These are phyloP conservation scores for Cochlearia excelsa DNA, from an alignment of 345 rosid species.

Conservation along the genomic window DNA sequence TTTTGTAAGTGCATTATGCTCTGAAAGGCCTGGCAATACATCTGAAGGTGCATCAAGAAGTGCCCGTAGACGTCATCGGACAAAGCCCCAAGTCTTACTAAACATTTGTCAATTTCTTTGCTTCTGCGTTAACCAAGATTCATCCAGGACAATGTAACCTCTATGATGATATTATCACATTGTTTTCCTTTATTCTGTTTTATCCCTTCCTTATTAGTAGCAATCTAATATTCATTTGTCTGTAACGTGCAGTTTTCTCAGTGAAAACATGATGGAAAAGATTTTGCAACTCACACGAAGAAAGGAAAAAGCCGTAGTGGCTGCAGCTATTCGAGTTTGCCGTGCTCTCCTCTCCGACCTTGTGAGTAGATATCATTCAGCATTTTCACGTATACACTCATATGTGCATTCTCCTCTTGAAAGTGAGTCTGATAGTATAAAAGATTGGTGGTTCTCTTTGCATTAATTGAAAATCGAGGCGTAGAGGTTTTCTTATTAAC, in stretches of 20 bases:
- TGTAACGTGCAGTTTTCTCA: conserved; percentile 89
- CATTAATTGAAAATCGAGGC: too few relatives aligned
- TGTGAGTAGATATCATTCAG: conserved; percentile 49
- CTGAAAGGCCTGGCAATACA: conserved; percentile 44
- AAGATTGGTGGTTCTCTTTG: too few relatives aligned
- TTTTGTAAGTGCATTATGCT: conserved; percentile 76
- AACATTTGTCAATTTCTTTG: conserved; percentile 92
- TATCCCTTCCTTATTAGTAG: conserved; percentile 4
- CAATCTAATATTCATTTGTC: conserved; percentile 30
- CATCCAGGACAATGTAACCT: conserved; percentile 93
- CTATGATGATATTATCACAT: conserved; percentile 28
- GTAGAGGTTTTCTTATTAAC: too few relatives aligned
- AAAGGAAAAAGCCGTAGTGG: conserved; percentile 87
- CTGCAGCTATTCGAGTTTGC: conserved; percentile 87
- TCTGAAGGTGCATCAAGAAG: conserved; percentile 46
- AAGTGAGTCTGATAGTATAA: too few relatives aligned
- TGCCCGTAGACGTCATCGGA: too few relatives aligned
- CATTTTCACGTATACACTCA: background rate
- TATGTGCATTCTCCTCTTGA: background rate
- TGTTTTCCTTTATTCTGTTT: conserved; percentile 6
- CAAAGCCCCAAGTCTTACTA: conserved; percentile 82
- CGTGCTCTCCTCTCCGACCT: conserved; percentile 82
- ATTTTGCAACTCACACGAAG: conserved; percentile 75
- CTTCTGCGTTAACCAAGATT: conserved; percentile 91
- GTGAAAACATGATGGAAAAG: conserved; percentile 70